These are phyloP conservation scores for Xylaria sp. DNA, from an alignment of 2,329 filamentous ascomycete species.

Conservation along the genomic window DNA sequence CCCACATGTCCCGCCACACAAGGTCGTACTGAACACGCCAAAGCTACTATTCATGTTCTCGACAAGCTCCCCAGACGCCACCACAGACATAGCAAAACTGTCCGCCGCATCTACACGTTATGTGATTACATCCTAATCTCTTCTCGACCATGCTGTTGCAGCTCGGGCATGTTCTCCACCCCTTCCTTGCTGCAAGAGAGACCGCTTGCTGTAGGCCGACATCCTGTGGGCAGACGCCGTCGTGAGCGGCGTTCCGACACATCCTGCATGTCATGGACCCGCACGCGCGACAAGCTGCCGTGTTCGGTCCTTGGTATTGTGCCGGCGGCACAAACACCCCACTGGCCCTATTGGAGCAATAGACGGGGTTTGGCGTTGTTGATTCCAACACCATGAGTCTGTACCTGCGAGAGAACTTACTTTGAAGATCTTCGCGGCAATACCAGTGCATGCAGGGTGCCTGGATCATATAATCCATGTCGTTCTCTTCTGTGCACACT, in stretches of 20 bases:
- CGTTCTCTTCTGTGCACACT: constrained; percentile 26
- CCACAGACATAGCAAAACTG: constrained; percentile 32
- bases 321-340: constrained; percentile 25
- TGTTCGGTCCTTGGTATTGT: constrained; percentile 23
- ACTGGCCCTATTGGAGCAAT: constrained; percentile 29
- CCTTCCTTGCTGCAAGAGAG: constrained; percentile 23
- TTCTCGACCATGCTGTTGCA: constrained; percentile 30
- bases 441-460: constrained; percentile 27
- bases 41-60: constrained; percentile 9
- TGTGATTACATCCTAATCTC: constrained; percentile 23
- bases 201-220: constrained; percentile 25
- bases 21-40: too few species aligned
- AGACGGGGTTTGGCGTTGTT: constrained; percentile 28
- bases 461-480: constrained; percentile 26
- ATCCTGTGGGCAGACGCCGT: constrained; percentile 29
- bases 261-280: constrained; percentile 23
- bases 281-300: constrained; percentile 26
- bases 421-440: constrained; percentile 24
- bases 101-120: constrained; percentile 30
- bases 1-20: too few species aligned
- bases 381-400: constrained; percentile 29
- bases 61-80: constrained; percentile 25
- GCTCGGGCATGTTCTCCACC: constrained; percentile 24
- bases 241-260: constrained; percentile 28
- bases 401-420: constrained; percentile 28